Conservation (phyloP, 2,329 filamentous ascomycete genomes). For the Trichoderma citrinoviride region DNA sequence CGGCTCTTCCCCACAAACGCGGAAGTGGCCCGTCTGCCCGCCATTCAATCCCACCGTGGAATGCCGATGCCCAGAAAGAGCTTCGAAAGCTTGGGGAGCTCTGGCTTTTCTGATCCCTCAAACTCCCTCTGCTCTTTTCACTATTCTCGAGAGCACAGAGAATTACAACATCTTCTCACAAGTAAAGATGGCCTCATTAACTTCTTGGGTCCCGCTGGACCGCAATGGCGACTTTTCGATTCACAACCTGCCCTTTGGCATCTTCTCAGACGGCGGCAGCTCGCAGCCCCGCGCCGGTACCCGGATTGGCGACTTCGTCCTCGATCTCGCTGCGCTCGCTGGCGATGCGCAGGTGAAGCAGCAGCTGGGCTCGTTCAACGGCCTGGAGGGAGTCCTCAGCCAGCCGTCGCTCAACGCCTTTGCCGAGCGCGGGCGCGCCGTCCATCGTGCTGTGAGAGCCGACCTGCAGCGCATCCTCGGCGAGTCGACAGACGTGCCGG, state of each 20-base stretch:
- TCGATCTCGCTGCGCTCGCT: constrained; percentile 67
- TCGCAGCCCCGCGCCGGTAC: constrained; percentile 61
- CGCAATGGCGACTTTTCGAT: constrained; percentile 57
- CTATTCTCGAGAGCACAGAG: neutral
- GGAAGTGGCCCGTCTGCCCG: constrained; percentile 13
- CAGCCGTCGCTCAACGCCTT: constrained; percentile 35
- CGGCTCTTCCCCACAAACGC: constrained; percentile 20
- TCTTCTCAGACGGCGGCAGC: constrained; percentile 60
- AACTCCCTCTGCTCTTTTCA: neutral
- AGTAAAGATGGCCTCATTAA: neutral
- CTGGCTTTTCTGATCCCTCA: neutral
- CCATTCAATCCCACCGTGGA: constrained; percentile 1
- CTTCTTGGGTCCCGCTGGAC: constrained; percentile 21
- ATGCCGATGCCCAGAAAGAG: constrained; percentile 7
- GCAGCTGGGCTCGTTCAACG: constrained; percentile 35
- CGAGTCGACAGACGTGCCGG: constrained; percentile 47
- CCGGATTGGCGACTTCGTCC: constrained; percentile 68
- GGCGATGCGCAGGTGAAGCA: constrained; percentile 33
- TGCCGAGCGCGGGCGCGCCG: constrained; percentile 59
- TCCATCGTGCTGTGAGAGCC: constrained; percentile 67
- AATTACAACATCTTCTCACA: neutral
- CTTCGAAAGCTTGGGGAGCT: neutral
- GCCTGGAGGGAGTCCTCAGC: constrained; percentile 30
- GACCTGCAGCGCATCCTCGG: constrained; percentile 62
- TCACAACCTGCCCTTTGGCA: constrained; percentile 79